phyloP scores from a whole-genome alignment of 2,329 filamentous ascomycete genomes.

The Fusarium tupiense region DNA sequence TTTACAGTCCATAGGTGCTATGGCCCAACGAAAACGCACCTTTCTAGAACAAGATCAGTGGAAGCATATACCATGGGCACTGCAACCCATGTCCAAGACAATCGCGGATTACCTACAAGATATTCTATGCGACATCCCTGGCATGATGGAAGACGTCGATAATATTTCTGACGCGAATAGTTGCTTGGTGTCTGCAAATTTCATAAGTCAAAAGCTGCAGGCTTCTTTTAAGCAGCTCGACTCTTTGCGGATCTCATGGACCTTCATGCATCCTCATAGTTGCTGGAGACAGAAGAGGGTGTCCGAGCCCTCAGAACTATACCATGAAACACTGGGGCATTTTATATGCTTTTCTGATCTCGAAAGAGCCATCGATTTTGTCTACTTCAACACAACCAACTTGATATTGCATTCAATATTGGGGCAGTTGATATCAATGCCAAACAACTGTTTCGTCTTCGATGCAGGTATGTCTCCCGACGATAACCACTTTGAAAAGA shows the following conservation, averaged over 20 bases:
- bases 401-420: not conserved
- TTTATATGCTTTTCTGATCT: not conserved
- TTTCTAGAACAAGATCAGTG: not conserved
- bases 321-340: not conserved
- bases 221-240: not conserved
- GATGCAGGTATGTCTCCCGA: not conserved
- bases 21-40: not conserved
- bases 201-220: not conserved
- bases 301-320: not conserved
- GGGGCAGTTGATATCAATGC: not conserved
- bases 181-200: fast-evolving
- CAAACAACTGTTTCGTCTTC: too few species aligned
- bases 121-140: not conserved
- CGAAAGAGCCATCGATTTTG: not conserved
- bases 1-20: not conserved
- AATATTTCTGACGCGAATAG: fast-evolving
- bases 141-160: not conserved
- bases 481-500: fast-evolving
- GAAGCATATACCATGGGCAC: not conserved
- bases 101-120: not conserved
- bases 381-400: not conserved
- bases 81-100: not conserved
- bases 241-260: not conserved
- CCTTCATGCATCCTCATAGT: not conserved
- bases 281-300: not conserved